Conservation (phyloP, 2,329 filamentous ascomycete species). For the Xylaria sp. region DNA sequence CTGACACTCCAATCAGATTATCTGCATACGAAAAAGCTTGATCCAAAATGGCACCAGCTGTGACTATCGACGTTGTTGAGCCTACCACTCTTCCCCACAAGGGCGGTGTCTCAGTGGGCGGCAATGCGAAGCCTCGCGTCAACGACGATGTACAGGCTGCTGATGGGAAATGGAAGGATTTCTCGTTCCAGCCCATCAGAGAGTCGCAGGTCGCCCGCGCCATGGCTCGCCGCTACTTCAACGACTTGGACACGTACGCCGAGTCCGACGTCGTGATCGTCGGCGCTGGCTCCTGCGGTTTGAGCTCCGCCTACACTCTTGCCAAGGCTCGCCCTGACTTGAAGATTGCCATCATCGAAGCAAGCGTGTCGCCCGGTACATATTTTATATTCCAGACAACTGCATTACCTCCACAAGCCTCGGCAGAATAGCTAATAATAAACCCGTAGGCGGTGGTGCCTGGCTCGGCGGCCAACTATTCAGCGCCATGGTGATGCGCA, state of each 20-base stretch:
- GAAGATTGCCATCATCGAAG: conserved; percentile 90
- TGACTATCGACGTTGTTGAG: conserved; percentile 66
- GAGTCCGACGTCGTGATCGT: conserved; percentile 95
- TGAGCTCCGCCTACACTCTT: conserved; percentile 83
- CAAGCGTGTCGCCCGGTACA: conserved; percentile 75
- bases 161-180: conserved; percentile 78
- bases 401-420: no score
- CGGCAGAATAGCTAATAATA: conserved; percentile 1
- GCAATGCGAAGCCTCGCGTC: conserved; percentile 45
- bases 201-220: conserved; percentile 91
- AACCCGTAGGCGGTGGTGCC: conserved; percentile 72
- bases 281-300: conserved; percentile 86
- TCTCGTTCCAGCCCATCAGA: conserved; percentile 84
- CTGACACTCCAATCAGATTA: conserved; percentile 43
- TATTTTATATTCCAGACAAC: conserved; percentile 15
- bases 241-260: conserved; percentile 85
- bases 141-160: conserved; percentile 67
- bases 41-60: conserved; percentile 77
- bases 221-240: conserved; percentile 93
- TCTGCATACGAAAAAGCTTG: conserved; percentile 35
- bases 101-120: conserved; percentile 48
- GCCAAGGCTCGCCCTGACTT: conserved; percentile 85
- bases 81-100: conserved; percentile 57
- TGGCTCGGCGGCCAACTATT: conserved; percentile 96
- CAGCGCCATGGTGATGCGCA: conserved; percentile 93